Base-by-base conservation (phyloP, 352 stramenopile species). In the Globisporangium yorkense region DNA sequence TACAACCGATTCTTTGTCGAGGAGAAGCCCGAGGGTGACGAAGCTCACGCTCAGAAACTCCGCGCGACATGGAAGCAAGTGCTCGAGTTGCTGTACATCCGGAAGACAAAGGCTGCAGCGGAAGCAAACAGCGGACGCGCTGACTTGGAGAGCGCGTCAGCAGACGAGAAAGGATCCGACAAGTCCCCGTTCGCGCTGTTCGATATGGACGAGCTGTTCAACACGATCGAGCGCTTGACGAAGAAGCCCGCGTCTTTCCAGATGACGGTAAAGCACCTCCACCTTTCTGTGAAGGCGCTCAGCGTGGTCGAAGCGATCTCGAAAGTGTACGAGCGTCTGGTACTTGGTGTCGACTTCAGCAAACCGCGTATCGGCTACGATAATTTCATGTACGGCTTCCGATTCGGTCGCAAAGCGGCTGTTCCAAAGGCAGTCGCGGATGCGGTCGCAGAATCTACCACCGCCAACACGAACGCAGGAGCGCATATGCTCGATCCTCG, bases 331-430 rank as follows among this genome's bases (percentile, higher is more conserved):
- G 81, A 89, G 46, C 79, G 81, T 5, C 45, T 88, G 0, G 62
- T 88, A 6, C 58, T 88, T 0, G 81, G 79, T 4, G 77, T 88
- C 1, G 77, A 88, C 60, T 86, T 80, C 41, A 73, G 63, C 39
- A 86, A 84, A 48, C 78, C 78, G 20, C 74, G 73, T 5, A 65
- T 67, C 15, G 70, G 71, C 20, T 63, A 70, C 5, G 72, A 88
- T 5, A 61, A 57, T 9, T 80, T 87, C 52, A 66, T 89, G 24
- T 91, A 89, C 44, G 80, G 80, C 6, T 84, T 92, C 57, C 80
- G 80, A 16, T 79, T 92, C 40, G 83, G 83, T 10, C 74, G 83
- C 37, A 92, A 89, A 43, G 51, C 65, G 12, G 66, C 57, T 0
- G 56, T 82, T 5, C 64, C 77, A 0, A 66, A 64, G 15, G 67